Evolutionary conservation across 2,329 filamentous ascomycete genomes (phyloP).

Genomic region (Sphaerostilbella broomeana): DNA sequence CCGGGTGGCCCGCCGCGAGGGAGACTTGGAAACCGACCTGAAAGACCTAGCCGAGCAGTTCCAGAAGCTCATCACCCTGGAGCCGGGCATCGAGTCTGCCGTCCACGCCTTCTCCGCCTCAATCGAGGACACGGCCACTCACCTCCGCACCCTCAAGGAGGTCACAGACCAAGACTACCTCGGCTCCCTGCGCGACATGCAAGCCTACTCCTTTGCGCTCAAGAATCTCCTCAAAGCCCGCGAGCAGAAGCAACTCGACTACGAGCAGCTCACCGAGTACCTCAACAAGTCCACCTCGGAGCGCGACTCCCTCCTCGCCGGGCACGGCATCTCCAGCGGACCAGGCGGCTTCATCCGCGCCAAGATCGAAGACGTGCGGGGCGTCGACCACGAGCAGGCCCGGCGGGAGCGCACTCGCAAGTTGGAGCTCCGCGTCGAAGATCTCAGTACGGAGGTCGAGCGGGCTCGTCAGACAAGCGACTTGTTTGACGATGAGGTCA

Average conservation of each 20-base stretch:
- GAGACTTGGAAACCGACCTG: constrained; percentile 82
- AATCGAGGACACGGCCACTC: constrained; percentile 74
- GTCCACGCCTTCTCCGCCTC: constrained; percentile 82
- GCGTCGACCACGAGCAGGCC: constrained; percentile 91
- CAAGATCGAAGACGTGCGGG: constrained; percentile 94
- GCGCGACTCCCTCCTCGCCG: constrained; percentile 67
- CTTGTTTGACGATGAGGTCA: constrained; percentile 92
- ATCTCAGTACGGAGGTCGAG: constrained; percentile 84
- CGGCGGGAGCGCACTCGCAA: constrained; percentile 82
- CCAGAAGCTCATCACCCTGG: constrained; percentile 82
- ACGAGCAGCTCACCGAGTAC: constrained; percentile 92
- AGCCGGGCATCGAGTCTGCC: constrained; percentile 76
- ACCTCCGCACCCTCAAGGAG: constrained; percentile 76
- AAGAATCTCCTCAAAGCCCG: constrained; percentile 85
- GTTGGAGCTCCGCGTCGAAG: constrained; percentile 86
- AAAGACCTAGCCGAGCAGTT: constrained; percentile 89
- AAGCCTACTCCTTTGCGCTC: constrained; percentile 81
- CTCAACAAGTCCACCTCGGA: constrained; percentile 85
- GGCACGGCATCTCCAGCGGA: constrained; percentile 50
- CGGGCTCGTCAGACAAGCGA: constrained; percentile 79
- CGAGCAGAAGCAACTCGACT: constrained; percentile 97
- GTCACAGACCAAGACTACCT: constrained; percentile 95
- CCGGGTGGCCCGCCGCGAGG: constrained; percentile 78
- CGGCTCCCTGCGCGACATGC: constrained; percentile 88
- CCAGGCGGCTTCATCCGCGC: constrained; percentile 81